These are phyloP conservation scores for Vigna nakashimae DNA, from an alignment of 306 rosid genomes.

Conservation along the genomic window DNA sequence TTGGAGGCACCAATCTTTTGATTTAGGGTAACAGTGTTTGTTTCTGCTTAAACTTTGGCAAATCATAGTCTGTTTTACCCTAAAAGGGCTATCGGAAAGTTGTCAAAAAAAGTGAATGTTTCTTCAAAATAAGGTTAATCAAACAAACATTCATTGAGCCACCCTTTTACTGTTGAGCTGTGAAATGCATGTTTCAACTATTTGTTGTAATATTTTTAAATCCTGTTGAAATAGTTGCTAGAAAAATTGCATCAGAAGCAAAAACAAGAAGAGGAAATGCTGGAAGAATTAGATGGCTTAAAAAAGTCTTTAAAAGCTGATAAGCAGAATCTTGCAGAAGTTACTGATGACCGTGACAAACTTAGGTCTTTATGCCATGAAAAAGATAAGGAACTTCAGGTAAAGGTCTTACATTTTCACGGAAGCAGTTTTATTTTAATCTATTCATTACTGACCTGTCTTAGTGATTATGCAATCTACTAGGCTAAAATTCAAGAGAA, in stretches of 20 bases:
- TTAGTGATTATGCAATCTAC: slow-evolving; percentile 43
- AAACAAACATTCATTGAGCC: not conserved
- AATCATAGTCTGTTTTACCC: not conserved
- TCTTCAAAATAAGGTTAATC: not conserved
- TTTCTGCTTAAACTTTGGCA: not conserved
- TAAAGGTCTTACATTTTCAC: slow-evolving; percentile 45
- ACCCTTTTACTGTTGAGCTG: slow-evolving; percentile 13
- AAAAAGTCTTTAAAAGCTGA: slow-evolving; percentile 67
- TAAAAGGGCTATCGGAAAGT: not conserved
- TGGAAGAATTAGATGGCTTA: slow-evolving; percentile 72
- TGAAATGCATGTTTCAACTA: slow-evolving; percentile 13
- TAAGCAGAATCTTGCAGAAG: slow-evolving; percentile 63
- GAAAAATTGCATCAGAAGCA: slow-evolving; percentile 71
- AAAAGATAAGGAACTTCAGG: slow-evolving; percentile 85
- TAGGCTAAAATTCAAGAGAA: slow-evolving; percentile 75
- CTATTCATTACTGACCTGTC: not conserved
- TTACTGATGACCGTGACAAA: slow-evolving; percentile 61
- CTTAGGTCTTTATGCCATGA: slow-evolving; percentile 63
- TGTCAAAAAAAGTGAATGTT: not conserved
- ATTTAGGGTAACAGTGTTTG: not conserved
- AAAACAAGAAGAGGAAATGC: slow-evolving; percentile 65
- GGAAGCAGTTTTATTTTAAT: slow-evolving; percentile 16
- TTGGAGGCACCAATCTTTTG: slow-evolving; percentile 19
- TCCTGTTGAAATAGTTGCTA: slow-evolving; percentile 59
- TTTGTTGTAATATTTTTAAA: slow-evolving; percentile 35